Evolutionary conservation across 345 rosid genomes (phyloP).

Genomic region (Aethionema arabicum): DNA sequence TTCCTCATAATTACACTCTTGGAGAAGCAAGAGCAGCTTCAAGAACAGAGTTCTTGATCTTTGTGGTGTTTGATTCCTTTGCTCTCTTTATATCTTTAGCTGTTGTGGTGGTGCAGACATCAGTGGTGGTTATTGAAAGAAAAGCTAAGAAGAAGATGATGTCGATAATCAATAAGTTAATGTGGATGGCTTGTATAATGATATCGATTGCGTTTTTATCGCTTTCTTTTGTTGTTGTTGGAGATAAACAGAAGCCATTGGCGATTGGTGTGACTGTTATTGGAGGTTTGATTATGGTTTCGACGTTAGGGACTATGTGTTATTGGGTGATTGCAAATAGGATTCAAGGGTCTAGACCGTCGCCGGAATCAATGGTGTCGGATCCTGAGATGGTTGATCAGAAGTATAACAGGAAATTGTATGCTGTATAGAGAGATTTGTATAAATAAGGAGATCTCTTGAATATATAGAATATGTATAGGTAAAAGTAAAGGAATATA

Average conservation of each 20-base stretch:
- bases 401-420: constrained; percentile 58
- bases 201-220: constrained; percentile 83
- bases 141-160: constrained; percentile 78
- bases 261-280: constrained; percentile 56
- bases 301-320: constrained; percentile 86
- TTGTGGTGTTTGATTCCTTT: constrained; percentile 71
- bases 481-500: not conserved
- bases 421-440: constrained; percentile 58
- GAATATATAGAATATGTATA: constrained; percentile 13
- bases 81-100: constrained; percentile 94
- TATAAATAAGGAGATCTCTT: constrained; percentile 18
- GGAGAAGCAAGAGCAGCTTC: constrained; percentile 74
- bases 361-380: constrained; percentile 55
- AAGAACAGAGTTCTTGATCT: constrained; percentile 56
- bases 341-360: constrained; percentile 56
- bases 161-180: constrained; percentile 87
- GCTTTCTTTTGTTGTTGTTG: constrained; percentile 73
- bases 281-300: constrained; percentile 72
- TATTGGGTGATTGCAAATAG: constrained; percentile 79
- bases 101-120: constrained; percentile 94
- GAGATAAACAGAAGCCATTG: constrained; percentile 51
- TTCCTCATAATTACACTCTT: constrained; percentile 40
- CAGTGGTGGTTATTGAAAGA: constrained; percentile 80
- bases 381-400: constrained; percentile 60
- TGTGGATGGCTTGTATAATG: constrained; percentile 93